Evolutionary conservation across 1,284 basidiomycete species (phyloP), one percentile per base, ranked within the genome.

Genomic region (Lentinula novae-zelandiae): DNA sequence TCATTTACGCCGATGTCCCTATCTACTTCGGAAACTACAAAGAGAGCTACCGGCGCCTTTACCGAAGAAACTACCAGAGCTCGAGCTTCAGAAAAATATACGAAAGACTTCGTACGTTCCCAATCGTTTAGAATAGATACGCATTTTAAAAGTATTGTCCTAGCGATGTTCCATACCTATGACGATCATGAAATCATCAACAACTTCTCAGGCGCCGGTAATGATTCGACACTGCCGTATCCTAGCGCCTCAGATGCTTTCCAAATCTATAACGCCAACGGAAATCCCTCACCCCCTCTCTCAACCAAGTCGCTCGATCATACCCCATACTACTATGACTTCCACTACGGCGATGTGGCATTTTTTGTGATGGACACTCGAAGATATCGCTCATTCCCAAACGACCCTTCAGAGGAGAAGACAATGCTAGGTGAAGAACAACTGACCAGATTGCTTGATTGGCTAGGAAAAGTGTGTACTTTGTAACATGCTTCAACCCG

Each of bases 331-430:
- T 90, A 89, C 69, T 91, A 82, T 67, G 80, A 82, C 60, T 89
- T 89, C 73, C 75, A 76, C 44, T 85, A 87, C 66, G 89, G 84
- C 0, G 89, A 92, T 67, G 77, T 78, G 2, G 87, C 89, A 0
- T 93, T 91, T 73, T 93, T 93, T 72, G 89, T 93, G 31, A 76
- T 89, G 76, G 92, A 93, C 73, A 90, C 89, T 5, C 80, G 90
- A 12, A 79, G 82, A 13, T 83, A 91, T 68, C 83, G 91, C 36
- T 82, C 82, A 4, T 73, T 77, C 52, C 70, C 77, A 12, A 71
- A 72, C 13, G 68, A 71, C 2, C 78, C 79, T n/a, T 80, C 80
- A 2, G 68, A 73, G 15, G 67, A 72, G 1, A 76, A 78, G 46
- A 90, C 88, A 1, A 92, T 93, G 87, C 82, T 95, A 6, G 92